These are phyloP conservation scores for Neonothopanus nambi DNA, from an alignment of 1,284 basidiomycete species.

Conservation along the genomic window DNA sequence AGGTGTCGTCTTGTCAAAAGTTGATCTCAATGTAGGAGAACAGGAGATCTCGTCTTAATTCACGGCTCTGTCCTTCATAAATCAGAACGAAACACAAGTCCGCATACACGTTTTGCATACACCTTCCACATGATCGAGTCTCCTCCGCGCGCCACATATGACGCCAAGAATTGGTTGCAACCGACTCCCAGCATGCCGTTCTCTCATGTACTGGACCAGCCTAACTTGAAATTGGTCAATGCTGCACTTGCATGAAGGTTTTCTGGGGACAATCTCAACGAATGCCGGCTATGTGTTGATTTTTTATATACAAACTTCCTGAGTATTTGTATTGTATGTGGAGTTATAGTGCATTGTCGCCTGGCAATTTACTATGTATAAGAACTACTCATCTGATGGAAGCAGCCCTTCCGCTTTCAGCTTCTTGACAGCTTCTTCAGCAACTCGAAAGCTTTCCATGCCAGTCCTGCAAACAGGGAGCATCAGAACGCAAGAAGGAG, in stretches of 20 bases:
- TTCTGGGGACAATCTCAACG: too few relatives aligned
- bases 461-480: conserved; percentile 25
- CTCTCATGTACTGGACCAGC: conserved; percentile 58
- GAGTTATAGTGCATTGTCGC: too few relatives aligned
- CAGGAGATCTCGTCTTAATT: conserved; percentile 86
- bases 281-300: too few relatives aligned
- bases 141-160: conserved; percentile 62
- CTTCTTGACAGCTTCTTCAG: conserved; percentile 36
- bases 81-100: conserved; percentile 77
- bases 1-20: not conserved
- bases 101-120: conserved; percentile 82
- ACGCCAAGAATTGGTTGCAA: conserved; percentile 88
- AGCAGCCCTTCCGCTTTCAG: conserved; percentile 34
- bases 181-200: conserved; percentile 83
- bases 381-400: not conserved
- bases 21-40: not conserved
- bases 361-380: not conserved
- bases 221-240: conserved; percentile 19
- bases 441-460: conserved; percentile 40
- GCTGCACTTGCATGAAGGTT: conserved; percentile 11
- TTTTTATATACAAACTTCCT: too few relatives aligned
- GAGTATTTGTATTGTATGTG: too few relatives aligned
- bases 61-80: conserved; percentile 90
- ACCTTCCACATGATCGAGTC: conserved; percentile 93
- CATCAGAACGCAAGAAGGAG: not conserved